phyloP scores from a whole-genome alignment of 129 eudicot species.

The Flaveria robusta region DNA sequence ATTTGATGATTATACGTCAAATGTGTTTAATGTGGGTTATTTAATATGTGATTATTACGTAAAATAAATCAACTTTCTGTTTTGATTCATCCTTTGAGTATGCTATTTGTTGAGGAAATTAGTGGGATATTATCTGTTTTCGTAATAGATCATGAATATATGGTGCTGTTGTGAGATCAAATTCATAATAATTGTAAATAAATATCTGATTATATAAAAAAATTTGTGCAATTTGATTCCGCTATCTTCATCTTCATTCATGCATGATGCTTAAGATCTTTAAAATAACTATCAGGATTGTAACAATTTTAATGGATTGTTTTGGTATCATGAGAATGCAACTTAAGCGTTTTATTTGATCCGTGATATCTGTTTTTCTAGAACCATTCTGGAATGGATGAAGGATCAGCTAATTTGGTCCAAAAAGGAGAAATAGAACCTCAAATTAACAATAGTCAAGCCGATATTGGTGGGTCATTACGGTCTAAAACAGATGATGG shows the following conservation, averaged over 20 bases:
- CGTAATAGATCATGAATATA: not conserved
- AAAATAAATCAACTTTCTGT: not conserved
- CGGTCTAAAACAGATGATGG: not conserved
- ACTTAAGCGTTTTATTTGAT: not conserved
- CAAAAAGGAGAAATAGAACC: conserved; percentile 27
- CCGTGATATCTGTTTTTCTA: not conserved
- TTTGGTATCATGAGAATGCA: not conserved
- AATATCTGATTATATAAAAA: not conserved
- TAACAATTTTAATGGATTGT: not conserved
- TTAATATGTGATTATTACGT: not conserved
- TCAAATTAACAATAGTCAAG: not conserved
- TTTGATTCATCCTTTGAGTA: no score
- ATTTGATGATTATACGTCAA: not conserved
- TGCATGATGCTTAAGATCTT: not conserved
- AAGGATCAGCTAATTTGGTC: conserved; percentile 26
- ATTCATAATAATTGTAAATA: no score
- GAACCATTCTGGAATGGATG: conserved; percentile 53
- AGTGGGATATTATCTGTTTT: not conserved
- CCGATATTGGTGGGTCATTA: not conserved
- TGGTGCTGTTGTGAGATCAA: not conserved
- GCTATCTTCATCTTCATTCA: not conserved
- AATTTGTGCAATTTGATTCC: not conserved
- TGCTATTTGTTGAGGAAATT: not conserved
- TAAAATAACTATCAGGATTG: not conserved
- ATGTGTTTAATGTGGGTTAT: not conserved